A percentile compares a stretch with the other conserved stretches of the same genome.
Evolutionary conservation across 495 filamentous ascomycete species (phyloP).

Genomic region (Penicillium salamii): DNA sequence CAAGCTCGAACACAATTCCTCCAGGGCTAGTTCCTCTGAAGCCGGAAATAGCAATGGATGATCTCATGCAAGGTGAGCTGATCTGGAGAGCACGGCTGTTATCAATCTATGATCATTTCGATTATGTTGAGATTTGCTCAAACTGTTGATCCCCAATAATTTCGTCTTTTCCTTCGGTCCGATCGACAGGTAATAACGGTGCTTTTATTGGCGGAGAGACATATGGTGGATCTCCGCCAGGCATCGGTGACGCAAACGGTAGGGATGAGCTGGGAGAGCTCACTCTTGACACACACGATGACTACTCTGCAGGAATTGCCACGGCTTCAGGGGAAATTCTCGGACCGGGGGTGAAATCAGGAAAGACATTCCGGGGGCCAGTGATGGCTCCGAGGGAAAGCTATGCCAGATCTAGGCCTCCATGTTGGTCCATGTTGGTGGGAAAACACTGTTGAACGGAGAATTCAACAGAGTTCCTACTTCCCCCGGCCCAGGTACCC

Average conservation of each 20-base stretch:
- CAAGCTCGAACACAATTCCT: background rate
- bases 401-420: background rate
- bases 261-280: background rate
- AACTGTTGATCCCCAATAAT: background rate
- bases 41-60: background rate
- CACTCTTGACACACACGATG: background rate
- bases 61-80: background rate
- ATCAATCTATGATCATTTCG: background rate
- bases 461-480: slow-evolving; percentile 6
- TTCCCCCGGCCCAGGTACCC: background rate
- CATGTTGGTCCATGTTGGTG: too few relatives aligned
- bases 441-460: slow-evolving; percentile 2
- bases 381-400: background rate
- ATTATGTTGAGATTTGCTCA: background rate
- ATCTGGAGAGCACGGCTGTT: background rate
- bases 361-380: background rate
- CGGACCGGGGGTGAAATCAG: background rate
- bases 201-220: background rate
- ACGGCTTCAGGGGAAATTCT: background rate
- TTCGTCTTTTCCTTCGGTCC: background rate
- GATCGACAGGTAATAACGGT: background rate
- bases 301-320: background rate
- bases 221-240: background rate
- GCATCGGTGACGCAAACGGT: background rate
- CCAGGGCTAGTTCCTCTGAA: too few relatives aligned